Evolutionary conservation across 2,329 filamentous ascomycete species (phyloP), one percentile per base, ranked within the genome.

Genomic region (Aspergillus proliferans): DNA sequence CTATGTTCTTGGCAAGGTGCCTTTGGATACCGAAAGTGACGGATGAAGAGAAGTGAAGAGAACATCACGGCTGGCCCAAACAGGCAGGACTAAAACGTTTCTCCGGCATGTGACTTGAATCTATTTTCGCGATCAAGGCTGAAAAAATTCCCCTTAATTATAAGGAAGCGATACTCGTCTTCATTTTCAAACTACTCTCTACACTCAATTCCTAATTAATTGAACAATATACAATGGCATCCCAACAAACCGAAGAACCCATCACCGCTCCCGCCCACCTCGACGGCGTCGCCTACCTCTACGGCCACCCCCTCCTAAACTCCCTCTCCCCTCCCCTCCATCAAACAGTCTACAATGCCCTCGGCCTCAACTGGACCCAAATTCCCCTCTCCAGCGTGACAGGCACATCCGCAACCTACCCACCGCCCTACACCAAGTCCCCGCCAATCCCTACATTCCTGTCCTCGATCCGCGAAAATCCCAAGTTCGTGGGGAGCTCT

Each of bases 401-500:
- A 19, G 63, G 63, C 44, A 51, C 53, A 39, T 62, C 64, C 15
- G 52, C 54, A 2, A 61, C 64, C 33, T 66, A 66, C 50, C 64
- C 63, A 1, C 65, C 64, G 1, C 64, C 64, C 1, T 68, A 65
- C 58, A 69, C 66, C 2, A 52, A 48, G 18, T 69, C 66, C 3
- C 67, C 66, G 2, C 57, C 65, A 3, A 67, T 73, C 42, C 50
- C 60, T 18, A 64, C 56, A 26, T 71, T 66, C 53, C 53, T 72
- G 5, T 55, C 55, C 36, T 62, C 64, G 21, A 65, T 71, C 55
- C 62, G 63, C 36, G 51, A 60, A 38, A 68, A 71, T 49, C 62
- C 66, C 36, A 71, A 71, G 48, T 70, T 71, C 47, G 64, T 72
- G 80, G 84, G 85, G 47, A 81, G 84, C 19, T 82, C 85, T 3